Base-by-base conservation (phyloP, 2,329 filamentous ascomycete genomes). In the Clonostachys sp. region DNA sequence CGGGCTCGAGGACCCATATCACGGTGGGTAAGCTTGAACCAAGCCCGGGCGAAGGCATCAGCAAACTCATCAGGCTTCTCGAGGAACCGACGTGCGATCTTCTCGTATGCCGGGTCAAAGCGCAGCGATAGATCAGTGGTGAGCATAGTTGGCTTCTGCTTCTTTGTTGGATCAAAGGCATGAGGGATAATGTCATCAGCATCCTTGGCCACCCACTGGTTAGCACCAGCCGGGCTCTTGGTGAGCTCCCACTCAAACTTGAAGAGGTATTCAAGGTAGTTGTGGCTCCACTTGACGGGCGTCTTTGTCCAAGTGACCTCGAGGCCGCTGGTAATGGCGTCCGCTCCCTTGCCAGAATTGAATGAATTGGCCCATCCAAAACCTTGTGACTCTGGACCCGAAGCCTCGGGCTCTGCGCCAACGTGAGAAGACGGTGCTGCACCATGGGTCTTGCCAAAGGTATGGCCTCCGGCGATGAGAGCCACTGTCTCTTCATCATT, bases 1-100 rank as follows among this genome's bases (percentile, higher is more conserved):
- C 84, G 85, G 24, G 76, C 63, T 47, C 80, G 73, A 41, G 87
- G 87, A 14, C 87, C 87, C 70, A 91, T 79, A 63, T 91, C 87
- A 70, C 87, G 86, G 72, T 91, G 87, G 34, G 87, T 74, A 40
- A 91, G 78, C 80, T 91, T 91, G 80, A 89, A 91, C 87, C 87
- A 91, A 13, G 87, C 87, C 44, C 81, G 80, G 18, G 78, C 74
- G 59, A 91, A 91, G 9, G 78, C 83, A 51, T 89, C 81, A 46
- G 75, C 76, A 36, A 91, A 76, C 72, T 88, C 68, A 41, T 86
- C 76, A 3, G 84, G 84, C 67, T 91, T 70, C 55, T 82, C 79
- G 42, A 85, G 71, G 78, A 83, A 91, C 57, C 77, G 78, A 46
- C 83, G 80, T 16, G 84, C 78, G 61, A 91, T 87, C 79, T 89